Conservation (phyloP, 2,329 filamentous ascomycete species). For the Neonectria coccinea region DNA sequence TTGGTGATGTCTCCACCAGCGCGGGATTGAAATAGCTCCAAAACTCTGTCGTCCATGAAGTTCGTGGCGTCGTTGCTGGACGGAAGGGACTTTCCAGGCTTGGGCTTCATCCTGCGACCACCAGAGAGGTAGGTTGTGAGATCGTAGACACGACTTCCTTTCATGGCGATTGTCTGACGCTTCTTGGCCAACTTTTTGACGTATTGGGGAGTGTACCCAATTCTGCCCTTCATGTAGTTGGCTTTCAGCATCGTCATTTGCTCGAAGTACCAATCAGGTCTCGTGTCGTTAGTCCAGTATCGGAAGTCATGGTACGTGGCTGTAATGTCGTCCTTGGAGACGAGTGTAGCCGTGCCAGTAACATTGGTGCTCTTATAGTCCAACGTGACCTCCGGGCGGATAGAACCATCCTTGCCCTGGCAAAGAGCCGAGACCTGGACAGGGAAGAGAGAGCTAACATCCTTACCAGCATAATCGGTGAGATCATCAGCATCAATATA, state of each 20-base stretch:
- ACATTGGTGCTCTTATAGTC: constrained; percentile 85
- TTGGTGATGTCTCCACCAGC: constrained; percentile 85
- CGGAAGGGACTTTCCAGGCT: constrained; percentile 62
- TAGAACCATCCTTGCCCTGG: constrained; percentile 74
- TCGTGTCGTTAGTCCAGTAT: constrained; percentile 81
- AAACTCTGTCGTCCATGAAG: constrained; percentile 78
- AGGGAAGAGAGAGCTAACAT: constrained; percentile 91
- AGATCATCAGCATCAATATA: constrained; percentile 68
- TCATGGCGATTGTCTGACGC: constrained; percentile 77
- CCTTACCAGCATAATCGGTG: constrained; percentile 84
- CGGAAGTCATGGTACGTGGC: constrained; percentile 93
- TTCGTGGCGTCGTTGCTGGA: constrained; percentile 67
- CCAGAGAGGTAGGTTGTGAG: constrained; percentile 85
- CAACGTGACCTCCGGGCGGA: constrained; percentile 80
- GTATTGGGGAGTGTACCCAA: constrained; percentile 86
- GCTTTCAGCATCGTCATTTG: constrained; percentile 82
- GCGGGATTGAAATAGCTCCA: constrained; percentile 82
- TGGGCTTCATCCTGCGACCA: constrained; percentile 73
- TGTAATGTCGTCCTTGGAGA: constrained; percentile 77
- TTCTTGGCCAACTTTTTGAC: constrained; percentile 76
- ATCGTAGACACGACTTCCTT: constrained; percentile 87
- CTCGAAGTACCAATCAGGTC: constrained; percentile 93
- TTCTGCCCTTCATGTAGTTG: constrained; percentile 85
- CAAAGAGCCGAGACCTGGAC: constrained; percentile 95
- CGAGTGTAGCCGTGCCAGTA: constrained; percentile 72